Conservation (phyloP, 495 filamentous ascomycete species). For the Tuber calosporum region DNA sequence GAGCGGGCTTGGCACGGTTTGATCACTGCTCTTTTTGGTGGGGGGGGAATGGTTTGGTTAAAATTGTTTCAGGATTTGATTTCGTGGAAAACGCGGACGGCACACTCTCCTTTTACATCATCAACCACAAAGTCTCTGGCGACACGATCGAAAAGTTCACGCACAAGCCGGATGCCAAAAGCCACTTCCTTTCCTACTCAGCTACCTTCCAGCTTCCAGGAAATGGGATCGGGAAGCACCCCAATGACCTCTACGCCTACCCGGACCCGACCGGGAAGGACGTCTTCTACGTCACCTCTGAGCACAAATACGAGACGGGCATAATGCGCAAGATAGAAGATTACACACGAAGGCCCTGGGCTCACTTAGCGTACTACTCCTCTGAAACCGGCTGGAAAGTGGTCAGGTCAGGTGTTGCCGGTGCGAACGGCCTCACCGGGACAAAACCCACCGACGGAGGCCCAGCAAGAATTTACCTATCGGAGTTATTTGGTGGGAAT, state of each 20-base stretch:
- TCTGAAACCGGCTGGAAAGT: slow-evolving; percentile 20
- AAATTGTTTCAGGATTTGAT: slow-evolving; percentile 18
- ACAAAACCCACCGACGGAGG: slow-evolving; percentile 10
- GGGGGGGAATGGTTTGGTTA: neutral
- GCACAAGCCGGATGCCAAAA: slow-evolving; percentile 20
- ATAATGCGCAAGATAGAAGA: slow-evolving; percentile 15
- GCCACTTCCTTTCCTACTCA: slow-evolving; percentile 3
- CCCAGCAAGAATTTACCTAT: slow-evolving; percentile 24
- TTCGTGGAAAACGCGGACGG: slow-evolving; percentile 21
- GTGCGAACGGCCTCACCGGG: slow-evolving; percentile 36
- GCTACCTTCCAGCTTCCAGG: slow-evolving; percentile 10
- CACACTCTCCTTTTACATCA: slow-evolving; percentile 24
- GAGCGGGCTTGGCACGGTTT: slow-evolving; percentile 28
- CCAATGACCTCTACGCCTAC: slow-evolving; percentile 34
- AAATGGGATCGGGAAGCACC: slow-evolving; percentile 2
- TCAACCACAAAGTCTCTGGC: slow-evolving; percentile 32
- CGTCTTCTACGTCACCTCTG: slow-evolving; percentile 35
- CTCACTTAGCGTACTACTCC: slow-evolving; percentile 25
- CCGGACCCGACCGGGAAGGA: slow-evolving; percentile 24
- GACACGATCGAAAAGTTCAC: slow-evolving; percentile 35
- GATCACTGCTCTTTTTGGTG: neutral
- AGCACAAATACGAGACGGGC: slow-evolving; percentile 18
- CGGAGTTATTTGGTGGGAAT: slow-evolving; percentile 15
- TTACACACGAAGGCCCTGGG: slow-evolving; percentile 23
- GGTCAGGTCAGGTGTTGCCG: slow-evolving; percentile 8